Percentiles rank a stretch among this genome's conserved stretches.
These are phyloP conservation scores for Aphanomyces euteiches DNA, from an alignment of 352 stramenopile genomes.

Conservation along the genomic window DNA sequence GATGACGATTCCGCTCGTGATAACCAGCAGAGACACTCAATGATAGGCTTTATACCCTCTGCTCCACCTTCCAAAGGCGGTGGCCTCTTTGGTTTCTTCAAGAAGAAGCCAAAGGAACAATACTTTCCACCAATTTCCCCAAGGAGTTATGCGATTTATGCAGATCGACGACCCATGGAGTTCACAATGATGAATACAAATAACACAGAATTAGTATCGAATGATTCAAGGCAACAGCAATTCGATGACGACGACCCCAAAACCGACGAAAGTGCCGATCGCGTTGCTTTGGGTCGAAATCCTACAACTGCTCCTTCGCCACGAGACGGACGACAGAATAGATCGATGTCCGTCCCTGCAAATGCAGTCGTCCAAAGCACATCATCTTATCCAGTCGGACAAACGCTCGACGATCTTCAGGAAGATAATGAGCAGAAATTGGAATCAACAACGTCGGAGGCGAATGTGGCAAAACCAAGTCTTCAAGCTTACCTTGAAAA, in stretches of 20 bases:
- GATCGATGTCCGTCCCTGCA: not conserved
- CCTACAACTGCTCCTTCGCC: not conserved
- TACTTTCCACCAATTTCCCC: slow-evolving; percentile 1
- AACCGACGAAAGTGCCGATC: not conserved
- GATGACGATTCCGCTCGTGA: not conserved
- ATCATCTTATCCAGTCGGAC: too few relatives aligned
- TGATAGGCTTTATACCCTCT: too few relatives aligned
- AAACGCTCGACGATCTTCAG: too few relatives aligned
- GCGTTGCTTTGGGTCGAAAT: not conserved
- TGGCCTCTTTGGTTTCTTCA: not conserved
- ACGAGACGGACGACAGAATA: not conserved
- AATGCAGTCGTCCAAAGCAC: not conserved
- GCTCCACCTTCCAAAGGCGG: too few relatives aligned
- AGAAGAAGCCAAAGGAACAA: not conserved
- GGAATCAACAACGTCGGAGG: too few relatives aligned
- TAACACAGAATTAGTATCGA: not conserved
- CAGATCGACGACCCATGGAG: not conserved
- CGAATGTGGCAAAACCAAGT: too few relatives aligned
- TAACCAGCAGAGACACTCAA: not conserved
- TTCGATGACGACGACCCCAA: not conserved
- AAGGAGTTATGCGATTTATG: not conserved
- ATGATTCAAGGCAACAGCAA: not conserved
- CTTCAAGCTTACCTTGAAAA: too few relatives aligned
- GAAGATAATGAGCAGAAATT: too few relatives aligned
- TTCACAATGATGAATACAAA: not conserved